Percentiles rank a stretch among this genome's conserved stretches.
Evolutionary conservation across 2,329 filamentous ascomycete genomes (phyloP).

Genomic region (Periconia macrospinosa): DNA sequence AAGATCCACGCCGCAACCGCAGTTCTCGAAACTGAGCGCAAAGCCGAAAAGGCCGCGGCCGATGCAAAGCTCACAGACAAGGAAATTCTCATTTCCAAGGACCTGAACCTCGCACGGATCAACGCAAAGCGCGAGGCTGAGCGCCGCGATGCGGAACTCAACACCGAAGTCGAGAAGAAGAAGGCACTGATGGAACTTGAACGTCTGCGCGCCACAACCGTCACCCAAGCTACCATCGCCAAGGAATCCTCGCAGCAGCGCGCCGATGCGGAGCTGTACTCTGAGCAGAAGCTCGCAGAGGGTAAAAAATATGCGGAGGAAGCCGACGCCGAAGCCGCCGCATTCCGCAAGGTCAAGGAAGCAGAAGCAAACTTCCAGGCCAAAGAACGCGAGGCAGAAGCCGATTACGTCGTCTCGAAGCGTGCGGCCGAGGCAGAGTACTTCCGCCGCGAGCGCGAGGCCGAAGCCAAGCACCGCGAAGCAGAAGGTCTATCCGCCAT

Average conservation of each 20-base stretch:
- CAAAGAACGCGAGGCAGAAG: conserved; percentile 49
- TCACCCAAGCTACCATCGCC: conserved; percentile 73
- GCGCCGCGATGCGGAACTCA: conserved; percentile 76
- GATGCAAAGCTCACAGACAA: conserved; percentile 75
- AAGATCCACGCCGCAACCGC: conserved; percentile 87
- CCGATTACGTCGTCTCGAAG: conserved; percentile 52
- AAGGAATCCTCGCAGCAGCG: conserved; percentile 70
- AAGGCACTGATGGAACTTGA: conserved; percentile 80
- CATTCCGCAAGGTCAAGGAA: conserved; percentile 43
- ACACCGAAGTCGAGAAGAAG: conserved; percentile 75
- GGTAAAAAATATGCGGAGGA: conserved; percentile 61
- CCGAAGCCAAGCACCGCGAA: conserved; percentile 71
- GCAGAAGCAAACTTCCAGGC: conserved; percentile 49
- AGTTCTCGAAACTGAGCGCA: conserved; percentile 80
- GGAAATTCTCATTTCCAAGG: conserved; percentile 71
- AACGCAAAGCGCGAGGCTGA: conserved; percentile 73
- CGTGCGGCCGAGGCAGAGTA: conserved; percentile 44
- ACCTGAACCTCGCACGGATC: conserved; percentile 76
- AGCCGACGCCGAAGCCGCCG: conserved; percentile 60
- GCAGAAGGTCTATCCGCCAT: conserved; percentile 77
- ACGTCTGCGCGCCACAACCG: conserved; percentile 73
- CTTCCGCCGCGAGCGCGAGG: conserved; percentile 52
- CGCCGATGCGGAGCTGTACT: conserved; percentile 60
- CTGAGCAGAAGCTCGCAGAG: conserved; percentile 55
- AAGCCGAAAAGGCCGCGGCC: conserved; percentile 77